Evolutionary conservation across 2,329 filamentous ascomycete genomes (phyloP), one percentile per base, ranked within the genome.

Genomic region (Pseudocercospora pini-densiflorae): DNA sequence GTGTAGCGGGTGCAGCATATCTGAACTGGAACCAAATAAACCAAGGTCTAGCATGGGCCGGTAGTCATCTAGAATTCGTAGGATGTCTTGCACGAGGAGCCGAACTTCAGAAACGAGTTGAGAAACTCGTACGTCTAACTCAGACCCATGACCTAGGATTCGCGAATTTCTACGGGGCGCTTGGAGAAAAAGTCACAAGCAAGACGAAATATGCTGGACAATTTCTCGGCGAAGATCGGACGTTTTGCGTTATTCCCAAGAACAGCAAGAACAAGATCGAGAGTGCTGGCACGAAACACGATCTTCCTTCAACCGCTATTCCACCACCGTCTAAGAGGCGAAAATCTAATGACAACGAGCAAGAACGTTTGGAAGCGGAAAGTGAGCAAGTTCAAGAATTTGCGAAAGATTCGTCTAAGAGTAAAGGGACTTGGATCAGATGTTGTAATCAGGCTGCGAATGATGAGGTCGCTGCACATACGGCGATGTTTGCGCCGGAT

Each of bases 61-160:
- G 90, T 16, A 95, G 92, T 40, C 95, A 99, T 79, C 87, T 99
- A 27, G 92, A 95, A 78, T 99, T 98, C 74, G 92, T 98, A 1
- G 93, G 93, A 1, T 96, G 93, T 74, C 86, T 99, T 7, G 91
- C 92, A 57, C 89, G 92, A n/a, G 89, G 88, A 4, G 91, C 94
- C 73, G 93, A 97, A 75, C 83, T 98, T 70, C 89, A 89, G 72
- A 87, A 88, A 75, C 88, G 95, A 33, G 85, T 97, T 9, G 81
- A 84, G n/a, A 85, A 83, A 67, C 84, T 97, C 77, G 84, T 87
- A n/a, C 83, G 85, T 65, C 81, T 94, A 21, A 85, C 88, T 36
- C 78, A 83, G 54, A 88, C 91, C 65, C 85, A 92, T 14, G 85
- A 84, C 12, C 85, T 97, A 14, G 91, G 92, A 2, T 97, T 94